phyloP scores from a whole-genome alignment of 164 flowering plant species.

The Aristolochia californica region DNA sequence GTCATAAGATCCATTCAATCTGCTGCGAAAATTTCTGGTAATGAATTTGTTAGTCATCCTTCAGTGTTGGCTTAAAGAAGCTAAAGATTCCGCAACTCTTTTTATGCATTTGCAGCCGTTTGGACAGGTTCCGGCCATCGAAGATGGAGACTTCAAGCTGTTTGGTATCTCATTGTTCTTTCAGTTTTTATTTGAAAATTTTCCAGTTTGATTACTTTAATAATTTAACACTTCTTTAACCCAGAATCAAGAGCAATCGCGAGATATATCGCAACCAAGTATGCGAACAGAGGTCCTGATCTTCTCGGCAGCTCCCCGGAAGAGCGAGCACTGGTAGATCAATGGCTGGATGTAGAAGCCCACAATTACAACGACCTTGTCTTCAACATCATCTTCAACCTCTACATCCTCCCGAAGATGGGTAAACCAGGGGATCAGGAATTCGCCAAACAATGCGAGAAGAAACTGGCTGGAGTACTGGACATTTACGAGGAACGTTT shows the following conservation, averaged over 20 bases:
- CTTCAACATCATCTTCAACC: conserved; percentile 34
- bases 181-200: not conserved
- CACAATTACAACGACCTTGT: conserved; percentile 54
- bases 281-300: conserved; percentile 32
- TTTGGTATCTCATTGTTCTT: no score
- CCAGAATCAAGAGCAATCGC: conserved; percentile 79
- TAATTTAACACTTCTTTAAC: not conserved
- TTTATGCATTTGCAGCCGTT: conserved; percentile 15
- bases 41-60: no score
- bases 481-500: conserved; percentile 51
- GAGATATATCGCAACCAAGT: conserved; percentile 56
- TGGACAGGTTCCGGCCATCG: conserved; percentile 25
- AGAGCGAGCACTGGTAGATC: conserved; percentile 61
- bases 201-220: no score
- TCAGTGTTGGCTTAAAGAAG: no score
- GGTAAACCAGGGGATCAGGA: conserved; percentile 22
- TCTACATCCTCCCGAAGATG: conserved; percentile 37
- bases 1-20: no score
- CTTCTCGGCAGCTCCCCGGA: conserved; percentile 51
- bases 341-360: conserved; percentile 80
- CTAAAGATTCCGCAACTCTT: not conserved
- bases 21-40: no score
- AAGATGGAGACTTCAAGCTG: conserved; percentile 25
- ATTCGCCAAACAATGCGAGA: conserved; percentile 22
- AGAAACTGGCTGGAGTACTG: conserved; percentile 47